Base-by-base conservation (phyloP, 805 yeast genomes). In the Schwanniomyces occidentalis region DNA sequence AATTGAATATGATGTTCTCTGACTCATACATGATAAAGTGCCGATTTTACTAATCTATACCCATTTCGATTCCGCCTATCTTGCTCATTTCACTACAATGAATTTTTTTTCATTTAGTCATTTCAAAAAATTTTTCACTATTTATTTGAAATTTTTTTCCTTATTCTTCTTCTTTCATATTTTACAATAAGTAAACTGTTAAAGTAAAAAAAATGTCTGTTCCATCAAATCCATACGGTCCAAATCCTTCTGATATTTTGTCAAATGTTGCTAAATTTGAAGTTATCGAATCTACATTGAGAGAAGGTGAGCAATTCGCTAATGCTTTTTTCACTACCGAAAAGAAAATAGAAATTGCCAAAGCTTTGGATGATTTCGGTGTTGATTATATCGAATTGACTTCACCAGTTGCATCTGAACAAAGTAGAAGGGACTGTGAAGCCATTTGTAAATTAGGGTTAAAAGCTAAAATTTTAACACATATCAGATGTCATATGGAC, bases 301-400 rank as follows among this genome's bases (percentile, higher is more conserved):
- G 82, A 71, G 82, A 76, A 54, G 82, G 82, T 51, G 82, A 76
- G 55, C 82, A 76, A 54, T 76, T 76, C 46, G 81, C 82, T 49
- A 76, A 76, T 47, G 75, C 82, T n/a, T 76, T 76, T 45, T 76
- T 76, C 63, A 65, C 73, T 31, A 63, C 78, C 27, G 80, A 76
- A 37, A 75, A 65, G 57, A 76, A 76, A 57, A 65, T 76, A 29
- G 75, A 74, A 54, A 76, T 76, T 25, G 82, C 82, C 42, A 76
- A 72, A 56, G 81, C 81, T 29, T 58, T 76, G 44, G 80, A 75
- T 47, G 81, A 76, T 35, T 76, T 76, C 47, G 82, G 82, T 20
- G 80, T 75, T 20, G 82, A 76, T 51, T 76, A 76, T 56, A 76
- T 76, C 33, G 82, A 76, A 49, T 63, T 76, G 55, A 76, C 81